Percentiles rank a stretch among this genome's conserved stretches.
phyloP scores from a whole-genome alignment of 169 alveolate species.

The Plasmodium adleri region DNA sequence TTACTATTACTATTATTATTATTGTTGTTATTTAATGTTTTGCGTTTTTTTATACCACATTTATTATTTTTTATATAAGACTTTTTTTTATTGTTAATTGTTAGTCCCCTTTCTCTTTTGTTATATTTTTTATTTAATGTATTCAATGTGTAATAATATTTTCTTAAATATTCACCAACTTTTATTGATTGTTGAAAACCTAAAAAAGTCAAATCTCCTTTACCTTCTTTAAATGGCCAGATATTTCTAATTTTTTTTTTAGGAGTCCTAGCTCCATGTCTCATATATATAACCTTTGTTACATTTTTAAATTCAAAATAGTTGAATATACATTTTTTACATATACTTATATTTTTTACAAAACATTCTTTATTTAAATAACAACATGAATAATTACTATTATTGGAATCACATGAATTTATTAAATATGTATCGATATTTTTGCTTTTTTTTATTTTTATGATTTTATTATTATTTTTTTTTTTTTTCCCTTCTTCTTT shows the following conservation, averaged over 20 bases:
- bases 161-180: constrained; percentile 54
- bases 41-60: neutral
- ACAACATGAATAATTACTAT: constrained; percentile 11
- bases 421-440: constrained; percentile 1
- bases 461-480: neutral
- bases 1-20: neutral
- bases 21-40: constrained; percentile 1
- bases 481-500: constrained; percentile 8
- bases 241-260: constrained; percentile 48
- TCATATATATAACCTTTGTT: constrained; percentile 54
- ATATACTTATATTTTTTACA: constrained; percentile 31
- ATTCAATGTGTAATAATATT: constrained; percentile 43
- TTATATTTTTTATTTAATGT: constrained; percentile 28
- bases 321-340: constrained; percentile 43
- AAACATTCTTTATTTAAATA: constrained; percentile 24
- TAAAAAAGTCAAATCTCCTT: constrained; percentile 55
- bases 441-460: neutral
- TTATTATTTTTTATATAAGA: neutral
- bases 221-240: constrained; percentile 66
- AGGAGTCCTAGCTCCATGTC: constrained; percentile 75
- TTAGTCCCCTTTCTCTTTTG: too few species aligned
- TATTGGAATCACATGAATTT: constrained; percentile 30
- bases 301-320: constrained; percentile 35
- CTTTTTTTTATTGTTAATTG: neutral
- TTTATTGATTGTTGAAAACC: constrained; percentile 63